Percentiles rank a stretch among this genome's conserved stretches.
These are phyloP conservation scores for Tuber magnatum DNA, from an alignment of 495 filamentous ascomycete species.

Conservation along the genomic window DNA sequence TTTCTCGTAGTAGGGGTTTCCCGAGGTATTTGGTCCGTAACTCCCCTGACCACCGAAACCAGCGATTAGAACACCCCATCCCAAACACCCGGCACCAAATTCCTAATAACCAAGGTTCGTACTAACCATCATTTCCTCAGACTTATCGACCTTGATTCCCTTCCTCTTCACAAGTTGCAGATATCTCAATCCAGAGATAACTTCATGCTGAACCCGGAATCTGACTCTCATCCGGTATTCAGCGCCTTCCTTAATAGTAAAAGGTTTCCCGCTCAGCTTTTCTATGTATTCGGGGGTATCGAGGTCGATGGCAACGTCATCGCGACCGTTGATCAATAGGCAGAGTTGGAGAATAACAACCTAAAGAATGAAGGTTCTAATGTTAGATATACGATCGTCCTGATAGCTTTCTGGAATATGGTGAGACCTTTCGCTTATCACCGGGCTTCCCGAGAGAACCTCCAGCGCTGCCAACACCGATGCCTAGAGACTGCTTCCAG, in stretches of 20 bases:
- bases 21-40: conserved; percentile 79
- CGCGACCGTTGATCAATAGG: conserved; percentile 68
- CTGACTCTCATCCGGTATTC: conserved; percentile 84
- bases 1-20: conserved; percentile 77
- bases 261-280: conserved; percentile 74
- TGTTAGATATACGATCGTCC: background rate
- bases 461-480: conserved; percentile 54
- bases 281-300: conserved; percentile 56
- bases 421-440: conserved; percentile 29
- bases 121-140: conserved; percentile 91
- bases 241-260: conserved; percentile 92
- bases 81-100: conserved; percentile 37
- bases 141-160: conserved; percentile 75
- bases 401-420: background rate
- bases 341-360: conserved; percentile 75
- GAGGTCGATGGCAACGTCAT: conserved; percentile 80
- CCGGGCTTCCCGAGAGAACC: conserved; percentile 50
- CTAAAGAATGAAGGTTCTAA: conserved; percentile 44
- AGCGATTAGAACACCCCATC: background rate
- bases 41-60: conserved; percentile 53
- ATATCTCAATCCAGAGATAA: conserved; percentile 89
- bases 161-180: conserved; percentile 85
- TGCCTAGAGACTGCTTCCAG: conserved; percentile 92
- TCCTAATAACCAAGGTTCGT: conserved; percentile 7
- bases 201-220: conserved; percentile 93